Evolutionary conservation across 768 basidiomycete genomes (phyloP), one percentile per base, ranked within the genome.

Genomic region (Amanita subjunquillea): DNA sequence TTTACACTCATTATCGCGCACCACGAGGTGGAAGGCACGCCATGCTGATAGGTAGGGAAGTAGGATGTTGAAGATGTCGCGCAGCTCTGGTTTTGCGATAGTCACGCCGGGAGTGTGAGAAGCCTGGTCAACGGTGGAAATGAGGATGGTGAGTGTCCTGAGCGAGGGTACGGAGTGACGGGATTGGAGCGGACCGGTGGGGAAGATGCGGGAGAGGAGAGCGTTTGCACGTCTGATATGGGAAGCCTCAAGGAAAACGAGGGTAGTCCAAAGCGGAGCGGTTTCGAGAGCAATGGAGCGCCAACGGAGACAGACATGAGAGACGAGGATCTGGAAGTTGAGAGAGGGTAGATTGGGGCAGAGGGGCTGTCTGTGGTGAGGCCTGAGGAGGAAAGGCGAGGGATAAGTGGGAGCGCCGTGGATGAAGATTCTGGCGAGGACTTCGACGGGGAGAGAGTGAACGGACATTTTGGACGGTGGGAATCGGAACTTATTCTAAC

Each of bases 1-100:
- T 65, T 82, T 83, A 65, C 80, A 82, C n/a, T 69, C 66, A 56
- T 77, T 74, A 60, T 79, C 78, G 25, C 79, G 74, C 22, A 84
- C 72, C 62, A 78, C 79, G 62, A 81, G 74, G 54, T 75, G 72
- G 55, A 83, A 74, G n/a, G 79, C 72, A 20, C 76, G 72, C 81
- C 81, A 83, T 25, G 73, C 73, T 13, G 60, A 53, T 42, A 81
- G 74, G 56, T 76, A 69, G 6, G 74, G 75, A 0, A 66, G 63
- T 50, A 78, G 70, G 48, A 73, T 64, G 17, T 61, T 57, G 55
- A 78, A 77, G 38, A 78, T 72, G 29, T 63, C 55, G 41, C 67
- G 57, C 43, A 83, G 71, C 58, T 81, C 77, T 5, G 72, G 68
- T 38, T 66, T 68, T 62, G 72, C 79, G n/a, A 83, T 70, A 20